phyloP scores from a whole-genome alignment of 1,139 yeast species.

The Nakaseomyces bracarensis region DNA sequence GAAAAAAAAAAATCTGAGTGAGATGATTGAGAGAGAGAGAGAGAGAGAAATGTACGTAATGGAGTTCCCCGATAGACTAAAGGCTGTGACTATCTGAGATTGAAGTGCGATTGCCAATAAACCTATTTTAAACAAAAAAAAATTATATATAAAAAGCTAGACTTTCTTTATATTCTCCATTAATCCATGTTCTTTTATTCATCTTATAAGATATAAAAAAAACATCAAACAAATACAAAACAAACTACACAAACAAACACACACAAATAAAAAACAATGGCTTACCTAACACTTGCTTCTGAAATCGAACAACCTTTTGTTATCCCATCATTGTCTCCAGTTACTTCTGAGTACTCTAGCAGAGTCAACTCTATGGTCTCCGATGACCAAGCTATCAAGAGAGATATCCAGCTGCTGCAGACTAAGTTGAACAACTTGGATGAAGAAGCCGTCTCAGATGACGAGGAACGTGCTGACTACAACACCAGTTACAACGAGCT shows the following conservation, averaged over 20 bases:
- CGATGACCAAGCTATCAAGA: neutral
- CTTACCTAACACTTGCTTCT: constrained; percentile 47
- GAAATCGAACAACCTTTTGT: constrained; percentile 55
- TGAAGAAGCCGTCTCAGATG: constrained; percentile 8
- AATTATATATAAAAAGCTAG: too few species aligned
- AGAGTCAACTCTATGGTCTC: constrained; percentile 18
- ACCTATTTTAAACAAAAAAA: too few species aligned
- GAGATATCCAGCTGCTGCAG: constrained; percentile 4
- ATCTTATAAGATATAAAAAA: neutral
- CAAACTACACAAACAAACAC: constrained; percentile 9
- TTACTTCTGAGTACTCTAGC: constrained; percentile 31
- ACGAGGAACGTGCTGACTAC: constrained; percentile 1
- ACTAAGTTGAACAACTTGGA: constrained; percentile 14
- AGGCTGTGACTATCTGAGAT: neutral
- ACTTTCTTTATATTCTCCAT: neutral
- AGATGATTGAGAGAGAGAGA: too few species aligned
- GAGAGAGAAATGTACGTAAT: too few species aligned
- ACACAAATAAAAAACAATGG: constrained; percentile 24
- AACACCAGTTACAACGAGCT: constrained; percentile 6
- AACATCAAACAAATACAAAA: constrained; percentile 5
- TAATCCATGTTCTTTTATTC: neutral
- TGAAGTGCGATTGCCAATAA: neutral
- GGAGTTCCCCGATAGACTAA: too few species aligned
- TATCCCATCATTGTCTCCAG: constrained; percentile 57
- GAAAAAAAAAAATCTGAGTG: too few species aligned